phyloP scores from a whole-genome alignment of 75 land plant species.

The Selaginella tamariscina region DNA sequence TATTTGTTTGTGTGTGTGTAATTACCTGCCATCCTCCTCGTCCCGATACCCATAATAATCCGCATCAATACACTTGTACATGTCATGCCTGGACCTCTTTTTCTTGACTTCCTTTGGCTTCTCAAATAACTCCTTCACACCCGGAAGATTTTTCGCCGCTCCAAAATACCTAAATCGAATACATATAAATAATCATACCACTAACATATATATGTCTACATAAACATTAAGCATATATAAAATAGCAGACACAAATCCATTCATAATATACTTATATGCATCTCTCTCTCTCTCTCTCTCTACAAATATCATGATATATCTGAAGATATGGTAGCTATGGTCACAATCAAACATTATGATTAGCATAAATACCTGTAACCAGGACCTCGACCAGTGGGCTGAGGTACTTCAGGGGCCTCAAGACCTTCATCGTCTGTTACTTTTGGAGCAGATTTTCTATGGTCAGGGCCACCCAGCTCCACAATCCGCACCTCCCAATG shows the following conservation, averaged over 20 bases:
- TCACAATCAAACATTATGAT: too few relatives aligned
- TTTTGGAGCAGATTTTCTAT: constrained; percentile 47
- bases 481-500: constrained; percentile 95
- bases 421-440: constrained; percentile 86
- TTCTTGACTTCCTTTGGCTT: constrained; percentile 68
- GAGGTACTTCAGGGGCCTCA: constrained; percentile 40
- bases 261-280: too few relatives aligned
- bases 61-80: constrained; percentile 83
- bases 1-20: too few relatives aligned
- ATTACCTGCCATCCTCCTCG: constrained; percentile 90
- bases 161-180: too few relatives aligned
- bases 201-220: too few relatives aligned
- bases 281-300: too few relatives aligned
- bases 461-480: constrained; percentile 94
- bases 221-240: too few relatives aligned
- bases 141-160: constrained; percentile 91
- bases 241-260: too few relatives aligned
- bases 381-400: constrained; percentile 43
- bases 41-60: constrained; percentile 94
- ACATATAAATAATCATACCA: too few relatives aligned
- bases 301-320: too few relatives aligned
- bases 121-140: constrained; percentile 84
- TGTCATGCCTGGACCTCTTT: constrained; percentile 70
- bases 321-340: too few relatives aligned
- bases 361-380: too few relatives aligned